Evolutionary conservation across 805 yeast species (phyloP).

Genomic region (Grigorovia transvaalensis): DNA sequence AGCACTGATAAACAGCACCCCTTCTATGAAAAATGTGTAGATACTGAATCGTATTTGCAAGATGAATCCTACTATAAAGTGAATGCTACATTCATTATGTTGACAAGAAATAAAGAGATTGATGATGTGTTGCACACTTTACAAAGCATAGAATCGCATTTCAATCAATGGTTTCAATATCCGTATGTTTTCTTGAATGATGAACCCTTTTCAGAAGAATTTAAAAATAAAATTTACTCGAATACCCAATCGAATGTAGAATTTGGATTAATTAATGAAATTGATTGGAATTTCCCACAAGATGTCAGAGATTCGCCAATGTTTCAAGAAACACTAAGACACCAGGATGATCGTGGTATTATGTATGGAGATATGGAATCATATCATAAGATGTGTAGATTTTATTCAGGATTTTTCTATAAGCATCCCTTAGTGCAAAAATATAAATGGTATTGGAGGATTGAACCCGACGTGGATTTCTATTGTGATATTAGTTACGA

Average conservation of each 20-base stretch:
- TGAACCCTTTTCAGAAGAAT: slow-evolving; percentile 60
- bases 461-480: slow-evolving; percentile 87
- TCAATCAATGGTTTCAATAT: slow-evolving; percentile 87
- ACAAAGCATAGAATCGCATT: slow-evolving; percentile 69
- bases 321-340: background rate
- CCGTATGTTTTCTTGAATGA: slow-evolving; percentile 89
- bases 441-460: slow-evolving; percentile 91
- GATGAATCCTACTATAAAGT: slow-evolving; percentile 35
- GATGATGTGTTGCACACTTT: slow-evolving; percentile 66
- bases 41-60: slow-evolving; percentile 29
- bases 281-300: slow-evolving; percentile 62
- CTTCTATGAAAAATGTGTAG: slow-evolving; percentile 48
- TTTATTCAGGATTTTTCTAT: slow-evolving; percentile 73
- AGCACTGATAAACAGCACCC: slow-evolving; percentile 31
- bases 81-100: slow-evolving; percentile 74
- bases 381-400: slow-evolving; percentile 92
- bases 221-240: slow-evolving; percentile 41
- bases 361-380: slow-evolving; percentile 75
- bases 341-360: slow-evolving; percentile 71
- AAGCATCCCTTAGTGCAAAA: slow-evolving; percentile 63
- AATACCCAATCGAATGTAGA: slow-evolving; percentile 52
- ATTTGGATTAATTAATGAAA: slow-evolving; percentile 55
- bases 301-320: background rate
- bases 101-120: slow-evolving; percentile 73
- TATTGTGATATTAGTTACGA: slow-evolving; percentile 89